Percentiles rank a stretch among this genome's conserved stretches.
Evolutionary conservation across 495 filamentous ascomycete genomes (phyloP).

Genomic region (Penicillium roqueforti): DNA sequence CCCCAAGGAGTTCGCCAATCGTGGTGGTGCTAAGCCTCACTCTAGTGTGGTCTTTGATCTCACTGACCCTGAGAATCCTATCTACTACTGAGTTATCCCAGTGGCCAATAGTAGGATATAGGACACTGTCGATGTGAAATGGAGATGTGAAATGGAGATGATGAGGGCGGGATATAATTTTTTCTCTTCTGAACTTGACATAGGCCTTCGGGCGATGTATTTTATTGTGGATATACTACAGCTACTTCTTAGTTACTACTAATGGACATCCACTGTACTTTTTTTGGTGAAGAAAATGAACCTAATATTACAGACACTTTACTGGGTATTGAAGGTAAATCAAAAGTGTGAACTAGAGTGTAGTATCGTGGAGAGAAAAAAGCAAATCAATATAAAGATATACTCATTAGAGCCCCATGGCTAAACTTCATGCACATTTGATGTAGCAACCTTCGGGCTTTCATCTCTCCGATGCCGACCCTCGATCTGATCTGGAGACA

Average conservation of each 20-base stretch:
- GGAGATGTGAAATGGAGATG: too few species aligned
- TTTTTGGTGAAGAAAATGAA: neutral
- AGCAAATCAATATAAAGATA: neutral
- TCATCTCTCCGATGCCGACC: neutral
- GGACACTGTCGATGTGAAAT: neutral
- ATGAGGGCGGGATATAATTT: neutral
- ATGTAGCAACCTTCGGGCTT: neutral
- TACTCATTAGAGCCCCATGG: neutral
- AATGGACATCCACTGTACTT: neutral
- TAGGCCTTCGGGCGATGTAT: neutral
- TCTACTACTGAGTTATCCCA: constrained; percentile 30
- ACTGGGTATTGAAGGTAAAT: neutral
- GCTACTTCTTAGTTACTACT: neutral
- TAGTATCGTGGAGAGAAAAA: neutral
- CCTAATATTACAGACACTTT: neutral
- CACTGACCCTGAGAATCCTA: constrained; percentile 45
- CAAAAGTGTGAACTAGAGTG: neutral
- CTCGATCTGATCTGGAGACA: neutral
- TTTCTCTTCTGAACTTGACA: neutral
- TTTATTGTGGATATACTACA: neutral
- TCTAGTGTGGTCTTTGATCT: constrained; percentile 57
- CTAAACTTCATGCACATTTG: constrained; percentile 6
- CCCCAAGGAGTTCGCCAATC: constrained; percentile 44
- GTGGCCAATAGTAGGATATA: too few species aligned
- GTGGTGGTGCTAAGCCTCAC: constrained; percentile 58